Conservation (phyloP, 495 filamentous ascomycete species). For the Neurospora sp. region DNA sequence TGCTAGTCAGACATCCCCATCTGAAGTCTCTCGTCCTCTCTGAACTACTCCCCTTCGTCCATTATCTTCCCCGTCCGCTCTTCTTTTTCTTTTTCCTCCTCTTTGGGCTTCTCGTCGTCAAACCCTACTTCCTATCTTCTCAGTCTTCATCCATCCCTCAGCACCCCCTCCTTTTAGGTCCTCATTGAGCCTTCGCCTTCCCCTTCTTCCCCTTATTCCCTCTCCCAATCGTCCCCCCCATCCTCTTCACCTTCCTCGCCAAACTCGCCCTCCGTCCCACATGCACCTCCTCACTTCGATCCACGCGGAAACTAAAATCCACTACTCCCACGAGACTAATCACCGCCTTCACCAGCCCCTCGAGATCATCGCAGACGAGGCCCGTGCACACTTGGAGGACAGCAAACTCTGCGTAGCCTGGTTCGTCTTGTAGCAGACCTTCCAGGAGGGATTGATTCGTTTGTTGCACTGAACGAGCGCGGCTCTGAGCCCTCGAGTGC, state of each 20-base stretch:
- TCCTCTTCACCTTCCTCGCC: background rate
- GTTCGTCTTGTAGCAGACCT: slow-evolving; percentile 38
- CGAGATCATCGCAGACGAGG: slow-evolving; percentile 62
- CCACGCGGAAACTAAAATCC: slow-evolving; percentile 58
- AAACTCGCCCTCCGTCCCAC: slow-evolving; percentile 7
- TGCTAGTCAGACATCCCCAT: no score
- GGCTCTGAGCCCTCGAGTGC: background rate
- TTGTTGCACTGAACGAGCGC: background rate
- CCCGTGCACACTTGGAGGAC: slow-evolving; percentile 70
- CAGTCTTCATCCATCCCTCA: background rate
- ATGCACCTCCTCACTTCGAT: background rate
- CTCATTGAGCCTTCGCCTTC: background rate
- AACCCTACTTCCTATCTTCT: background rate
- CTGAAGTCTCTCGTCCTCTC: no score
- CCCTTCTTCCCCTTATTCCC: background rate
- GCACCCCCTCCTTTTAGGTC: background rate
- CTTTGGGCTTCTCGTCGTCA: no score
- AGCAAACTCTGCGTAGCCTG: slow-evolving; percentile 72
- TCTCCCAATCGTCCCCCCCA: slow-evolving; percentile 7
- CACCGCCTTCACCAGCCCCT: slow-evolving; percentile 50
- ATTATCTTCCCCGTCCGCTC: background rate
- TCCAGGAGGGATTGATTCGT: background rate
- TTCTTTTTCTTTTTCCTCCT: background rate
- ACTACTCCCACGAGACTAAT: slow-evolving; percentile 68
- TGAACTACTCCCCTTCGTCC: background rate